A percentile compares a stretch with the other conserved stretches of the same genome.
Evolutionary conservation across 352 stramenopile genomes (phyloP).

Genomic region (Globisporangium nunn): DNA sequence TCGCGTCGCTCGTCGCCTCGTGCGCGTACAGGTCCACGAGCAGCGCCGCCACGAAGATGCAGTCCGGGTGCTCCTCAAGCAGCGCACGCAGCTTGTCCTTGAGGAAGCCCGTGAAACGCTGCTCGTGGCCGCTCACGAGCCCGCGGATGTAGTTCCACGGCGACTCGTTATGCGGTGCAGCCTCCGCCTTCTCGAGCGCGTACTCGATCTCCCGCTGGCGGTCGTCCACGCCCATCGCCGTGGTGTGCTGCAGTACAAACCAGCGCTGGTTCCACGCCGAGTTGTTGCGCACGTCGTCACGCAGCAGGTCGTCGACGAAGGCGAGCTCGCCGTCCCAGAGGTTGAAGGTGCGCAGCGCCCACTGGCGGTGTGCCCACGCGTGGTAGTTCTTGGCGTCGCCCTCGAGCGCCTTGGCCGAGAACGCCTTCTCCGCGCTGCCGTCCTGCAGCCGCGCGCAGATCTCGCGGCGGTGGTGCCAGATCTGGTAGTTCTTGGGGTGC

Average conservation of each 20-base stretch:
- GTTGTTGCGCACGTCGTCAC: slow-evolving; percentile 95
- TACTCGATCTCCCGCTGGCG: slow-evolving; percentile 69
- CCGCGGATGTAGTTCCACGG: slow-evolving; percentile 89
- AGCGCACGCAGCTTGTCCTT: slow-evolving; percentile 34
- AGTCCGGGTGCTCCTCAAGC: slow-evolving; percentile 35
- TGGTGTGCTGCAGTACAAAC: slow-evolving; percentile 72
- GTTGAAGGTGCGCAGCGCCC: slow-evolving; percentile 82
- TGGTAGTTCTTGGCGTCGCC: slow-evolving; percentile 99
- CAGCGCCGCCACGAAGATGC: slow-evolving; percentile 62
- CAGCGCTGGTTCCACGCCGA: slow-evolving; percentile 89
- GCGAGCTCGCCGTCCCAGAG: slow-evolving; percentile 92
- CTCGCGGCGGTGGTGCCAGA: slow-evolving; percentile 97
- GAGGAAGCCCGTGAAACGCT: slow-evolving; percentile 28
- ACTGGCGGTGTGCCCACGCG: slow-evolving; percentile 96
- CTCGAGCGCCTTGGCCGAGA: slow-evolving; percentile 88
- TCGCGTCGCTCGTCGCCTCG: slow-evolving; percentile 31
- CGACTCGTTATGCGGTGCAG: slow-evolving; percentile 87
- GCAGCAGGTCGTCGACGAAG: slow-evolving; percentile 86
- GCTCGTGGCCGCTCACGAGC: slow-evolving; percentile 45
- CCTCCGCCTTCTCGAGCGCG: slow-evolving; percentile 53
- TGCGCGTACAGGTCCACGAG: slow-evolving; percentile 67
- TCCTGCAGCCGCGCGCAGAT: slow-evolving; percentile 85
- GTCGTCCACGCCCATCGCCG: slow-evolving; percentile 21
- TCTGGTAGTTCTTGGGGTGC: slow-evolving; percentile 99
- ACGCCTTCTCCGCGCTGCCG: slow-evolving; percentile 86